Evolutionary conservation across 495 filamentous ascomycete species (phyloP), one percentile per base, ranked within the genome.

Genomic region (Aspergillus haitiensis): DNA sequence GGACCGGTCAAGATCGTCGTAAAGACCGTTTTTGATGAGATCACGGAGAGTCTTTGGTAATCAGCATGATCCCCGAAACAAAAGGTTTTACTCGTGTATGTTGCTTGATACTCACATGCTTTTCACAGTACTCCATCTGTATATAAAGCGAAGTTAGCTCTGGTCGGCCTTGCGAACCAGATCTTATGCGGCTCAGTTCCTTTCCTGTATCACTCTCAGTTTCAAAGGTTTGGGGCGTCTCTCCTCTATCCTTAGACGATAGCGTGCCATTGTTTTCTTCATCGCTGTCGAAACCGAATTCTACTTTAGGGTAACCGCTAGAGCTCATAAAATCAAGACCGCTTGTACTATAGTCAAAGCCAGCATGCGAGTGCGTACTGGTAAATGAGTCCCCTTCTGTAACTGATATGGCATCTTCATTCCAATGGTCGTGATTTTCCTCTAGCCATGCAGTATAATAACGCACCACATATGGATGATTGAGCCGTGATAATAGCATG

Each of bases 101-200:
- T 45, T 15, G 15, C 18, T 6, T 21, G 34, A 33, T 52, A 76
- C 83, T 73, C 75, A 90, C 88, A 69, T 91, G 86, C 65, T 90
- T 92, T 70, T 97, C 94, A 69, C 95, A 98, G 67, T 96, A 97
- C 66, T 98, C 93, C 94, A 98, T 98, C 61, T 90, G 88, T 60
- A 93, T 93, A 67, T 92, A 93, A 0, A 93, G 81, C 1, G 84
- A 85, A 7, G 83, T 84, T 49, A 78, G 77, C 31, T 80, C 66
- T 7, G 79, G 72, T 33, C 78, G 52, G 16, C 67, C 64, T 55
- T 78, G 69, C 13, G 78, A 76, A 42, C 73, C 72, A 11, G 75
- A 78, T 45, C 67, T 70, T 52, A 67, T 60, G 8, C 67, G 67
- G 56, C 70, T 74, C 18, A 74, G 53, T 36, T 75, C 72, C 42